phyloP scores from a whole-genome alignment of 2,329 filamentous ascomycete genomes.

The Chaetomium globosum region DNA sequence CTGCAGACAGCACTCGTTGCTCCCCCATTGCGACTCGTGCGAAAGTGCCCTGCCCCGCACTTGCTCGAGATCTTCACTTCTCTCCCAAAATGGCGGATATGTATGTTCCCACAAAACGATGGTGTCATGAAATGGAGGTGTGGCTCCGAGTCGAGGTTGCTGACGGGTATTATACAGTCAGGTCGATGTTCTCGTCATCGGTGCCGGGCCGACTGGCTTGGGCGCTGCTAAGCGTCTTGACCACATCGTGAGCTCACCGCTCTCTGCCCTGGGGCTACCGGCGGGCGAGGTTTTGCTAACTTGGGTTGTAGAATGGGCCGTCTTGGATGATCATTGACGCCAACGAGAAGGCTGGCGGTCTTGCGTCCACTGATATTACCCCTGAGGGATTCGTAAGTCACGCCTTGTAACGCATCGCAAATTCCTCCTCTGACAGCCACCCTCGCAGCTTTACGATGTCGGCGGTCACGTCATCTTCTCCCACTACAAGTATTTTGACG shows the following conservation, averaged over 20 bases:
- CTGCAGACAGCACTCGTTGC: slow-evolving; percentile 6
- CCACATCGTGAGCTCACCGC: slow-evolving; percentile 73
- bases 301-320: slow-evolving; percentile 68
- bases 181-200: slow-evolving; percentile 97
- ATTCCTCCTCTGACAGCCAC: slow-evolving; percentile 33
- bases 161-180: slow-evolving; percentile 58
- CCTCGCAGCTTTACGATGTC: slow-evolving; percentile 86
- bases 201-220: slow-evolving; percentile 93
- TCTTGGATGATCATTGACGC: slow-evolving; percentile 97
- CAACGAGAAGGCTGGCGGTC: slow-evolving; percentile 87
- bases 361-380: slow-evolving; percentile 92
- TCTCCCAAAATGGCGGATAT: slow-evolving; percentile 39
- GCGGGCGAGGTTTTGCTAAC: slow-evolving; percentile 35
- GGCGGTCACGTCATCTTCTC: slow-evolving; percentile 98
- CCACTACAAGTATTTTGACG: slow-evolving; percentile 99
- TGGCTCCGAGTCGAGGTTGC: slow-evolving; percentile 9
- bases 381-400: slow-evolving; percentile 89
- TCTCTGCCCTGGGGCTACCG: slow-evolving; percentile 20
- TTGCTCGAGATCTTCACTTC: slow-evolving; percentile 9
- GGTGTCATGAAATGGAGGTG: too few relatives aligned
- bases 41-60: slow-evolving; percentile 6
- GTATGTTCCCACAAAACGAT: slow-evolving; percentile 28
- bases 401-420: neutral
- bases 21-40: slow-evolving; percentile 13
- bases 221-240: slow-evolving; percentile 97